Evolutionary conservation across 2,329 filamentous ascomycete genomes (phyloP), one percentile per base, ranked within the genome.

Genomic region (Drechslerella dactyloides): DNA sequence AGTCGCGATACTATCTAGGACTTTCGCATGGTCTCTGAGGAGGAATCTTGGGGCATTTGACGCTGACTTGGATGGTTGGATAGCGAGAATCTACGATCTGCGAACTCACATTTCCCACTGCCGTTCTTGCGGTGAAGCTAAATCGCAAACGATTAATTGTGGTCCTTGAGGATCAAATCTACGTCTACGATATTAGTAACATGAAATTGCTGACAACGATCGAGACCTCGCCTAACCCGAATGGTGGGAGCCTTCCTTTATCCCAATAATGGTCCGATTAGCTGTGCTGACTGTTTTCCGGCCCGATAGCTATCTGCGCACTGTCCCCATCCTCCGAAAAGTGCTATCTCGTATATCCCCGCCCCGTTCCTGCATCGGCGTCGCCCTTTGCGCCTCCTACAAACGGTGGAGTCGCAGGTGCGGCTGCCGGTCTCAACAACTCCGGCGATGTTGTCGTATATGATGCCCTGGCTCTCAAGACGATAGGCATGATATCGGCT

Each of bases 101-200:
- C 85, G 94, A 99, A 80, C 90, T 99, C 78, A 97, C 93, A 2
- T 99, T 99, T 77, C 93, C 93, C 11, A 96, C 93, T n/a, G 92
- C 93, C 55, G 92, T 99, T 10, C 86, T 97, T 44, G 93, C 93
- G 19, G 91, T 99, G 69, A 90, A 93, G 75, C 83, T 99, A 77
- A 99, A 99, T 80, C 86, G 94, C 75, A 97, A 97, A 80, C 88
- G 94, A 40, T 85, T 99, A 24, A 91, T 94, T 11, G 93, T 99
- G 33, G 89, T 97, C 13, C 85, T 97, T 64, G 94, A 99, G 79
- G 92, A 96, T 77, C 90, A 96, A 79, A 96, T 97, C 74, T 99
- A 97, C 81, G 85, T 99, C 54, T 99, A 99, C 82, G 94, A 99
- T 80, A 97, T 99, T 75, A 92, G 93, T 81, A 97, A 97, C 79